A percentile compares a stretch with the other conserved stretches of the same genome.
phyloP scores from a whole-genome alignment of 441 rosid species.

The Populus hybrid region DNA sequence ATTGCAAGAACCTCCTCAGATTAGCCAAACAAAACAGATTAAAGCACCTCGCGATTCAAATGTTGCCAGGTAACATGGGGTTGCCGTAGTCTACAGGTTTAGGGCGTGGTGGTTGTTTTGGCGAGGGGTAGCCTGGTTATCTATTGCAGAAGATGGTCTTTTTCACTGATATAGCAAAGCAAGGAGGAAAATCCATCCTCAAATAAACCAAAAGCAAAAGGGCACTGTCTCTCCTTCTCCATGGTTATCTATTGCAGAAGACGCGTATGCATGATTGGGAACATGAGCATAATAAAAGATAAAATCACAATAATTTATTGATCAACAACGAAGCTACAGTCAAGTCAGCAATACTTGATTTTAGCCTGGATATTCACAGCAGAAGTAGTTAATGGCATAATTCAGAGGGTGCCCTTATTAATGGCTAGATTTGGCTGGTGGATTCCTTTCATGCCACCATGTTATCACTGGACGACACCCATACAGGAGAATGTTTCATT shows the following conservation, averaged over 20 bases:
- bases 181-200: slow-evolving; percentile 1
- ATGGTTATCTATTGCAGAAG: no score
- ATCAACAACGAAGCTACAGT: no score
- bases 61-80: no score
- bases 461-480: not conserved
- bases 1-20: no score
- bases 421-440: slow-evolving; percentile 3
- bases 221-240: not conserved
- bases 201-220: not conserved
- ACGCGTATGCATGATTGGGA: not conserved
- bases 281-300: not conserved
- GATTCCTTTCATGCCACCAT: slow-evolving; percentile 6
- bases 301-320: not conserved
- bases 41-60: no score
- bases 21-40: no score
- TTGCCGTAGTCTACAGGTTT: slow-evolving; percentile 6
- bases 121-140: slow-evolving; percentile 19
- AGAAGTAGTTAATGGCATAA: not conserved
- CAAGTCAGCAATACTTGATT: not conserved
- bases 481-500: slow-evolving; percentile 43
- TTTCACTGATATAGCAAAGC: no score
- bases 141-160: slow-evolving; percentile 7
- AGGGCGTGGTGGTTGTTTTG: slow-evolving; percentile 8
- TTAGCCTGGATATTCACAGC: not conserved
- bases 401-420: not conserved